These are phyloP conservation scores for Lachnellula subtilissima DNA, from an alignment of 2,329 filamentous ascomycete genomes.

Conservation along the genomic window DNA sequence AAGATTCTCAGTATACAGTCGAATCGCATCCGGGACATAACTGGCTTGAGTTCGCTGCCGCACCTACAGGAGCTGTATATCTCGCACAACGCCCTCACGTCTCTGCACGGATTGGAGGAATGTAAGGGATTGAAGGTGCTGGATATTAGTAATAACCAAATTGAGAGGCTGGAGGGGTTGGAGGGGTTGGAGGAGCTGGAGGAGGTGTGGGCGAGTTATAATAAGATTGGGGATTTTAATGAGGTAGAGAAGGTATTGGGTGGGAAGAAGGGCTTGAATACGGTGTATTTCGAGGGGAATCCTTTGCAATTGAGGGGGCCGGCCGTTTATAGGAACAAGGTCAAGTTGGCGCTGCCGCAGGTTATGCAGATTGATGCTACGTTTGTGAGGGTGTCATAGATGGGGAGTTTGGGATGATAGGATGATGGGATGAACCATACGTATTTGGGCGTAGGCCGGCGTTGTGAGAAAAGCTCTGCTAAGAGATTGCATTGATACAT, in stretches of 20 bases:
- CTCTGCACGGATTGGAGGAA: slow-evolving; percentile 66
- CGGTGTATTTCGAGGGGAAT: slow-evolving; percentile 96
- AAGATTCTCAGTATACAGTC: slow-evolving; percentile 91
- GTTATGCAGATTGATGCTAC: slow-evolving; percentile 91
- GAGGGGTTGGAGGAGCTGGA: slow-evolving; percentile 66
- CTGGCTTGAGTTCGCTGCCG: slow-evolving; percentile 67
- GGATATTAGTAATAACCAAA: slow-evolving; percentile 85
- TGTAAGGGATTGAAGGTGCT: slow-evolving; percentile 65
- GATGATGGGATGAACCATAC: neutral
- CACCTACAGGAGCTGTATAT: slow-evolving; percentile 91
- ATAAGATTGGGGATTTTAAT: slow-evolving; percentile 70
- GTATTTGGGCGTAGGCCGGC: neutral
- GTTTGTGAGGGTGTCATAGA: slow-evolving; percentile 30
- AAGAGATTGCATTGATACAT: neutral
- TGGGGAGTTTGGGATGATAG: neutral
- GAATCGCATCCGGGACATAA: slow-evolving; percentile 78
- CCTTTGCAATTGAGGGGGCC: slow-evolving; percentile 74
- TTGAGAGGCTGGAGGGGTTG: slow-evolving; percentile 70
- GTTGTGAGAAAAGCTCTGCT: neutral
- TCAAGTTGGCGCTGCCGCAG: slow-evolving; percentile 80
- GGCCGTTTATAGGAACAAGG: slow-evolving; percentile 92
- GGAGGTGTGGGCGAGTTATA: slow-evolving; percentile 93
- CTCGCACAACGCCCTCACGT: slow-evolving; percentile 84
- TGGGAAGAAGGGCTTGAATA: slow-evolving; percentile 75
- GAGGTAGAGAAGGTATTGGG: slow-evolving; percentile 75